These are phyloP conservation scores for Auxenochlorella pyrenoidosa DNA, from an alignment of 139 green algal genomes.

Conservation along the genomic window DNA sequence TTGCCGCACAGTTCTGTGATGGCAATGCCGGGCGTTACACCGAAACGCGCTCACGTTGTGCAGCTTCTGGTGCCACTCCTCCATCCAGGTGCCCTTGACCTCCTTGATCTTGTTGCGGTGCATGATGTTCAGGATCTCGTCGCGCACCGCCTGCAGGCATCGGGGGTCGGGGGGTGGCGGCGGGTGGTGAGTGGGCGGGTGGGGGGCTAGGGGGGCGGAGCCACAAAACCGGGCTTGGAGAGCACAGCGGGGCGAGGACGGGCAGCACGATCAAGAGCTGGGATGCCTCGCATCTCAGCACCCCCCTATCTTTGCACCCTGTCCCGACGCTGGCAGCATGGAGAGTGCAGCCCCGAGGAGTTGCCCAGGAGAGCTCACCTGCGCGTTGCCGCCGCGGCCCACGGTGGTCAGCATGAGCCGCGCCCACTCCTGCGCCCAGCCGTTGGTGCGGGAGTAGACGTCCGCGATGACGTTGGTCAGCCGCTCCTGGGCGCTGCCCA, in stretches of 20 bases:
- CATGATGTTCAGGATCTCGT: conserved; percentile 99
- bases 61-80: conserved; percentile 98
- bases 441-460: conserved; percentile 39
- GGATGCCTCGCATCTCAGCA: no score
- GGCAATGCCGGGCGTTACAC: no score
- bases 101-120: conserved; percentile 90
- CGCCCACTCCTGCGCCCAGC: conserved; percentile 85
- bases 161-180: no score
- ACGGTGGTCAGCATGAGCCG: conserved; percentile 89
- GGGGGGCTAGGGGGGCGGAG: no score
- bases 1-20: no score
- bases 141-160: conserved; percentile 74
- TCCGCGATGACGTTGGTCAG: conserved; percentile 86
- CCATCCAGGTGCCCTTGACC: conserved; percentile 92
- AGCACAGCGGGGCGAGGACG: no score
- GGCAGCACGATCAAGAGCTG: no score
- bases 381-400: conserved; percentile 91
- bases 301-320: no score
- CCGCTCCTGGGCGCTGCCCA: conserved; percentile 89
- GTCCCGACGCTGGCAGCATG: no score
- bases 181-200: no score
- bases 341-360: background rate
- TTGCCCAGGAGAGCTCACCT: background rate
- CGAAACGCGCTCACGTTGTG: conserved; percentile 54
- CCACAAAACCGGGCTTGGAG: no score